Evolutionary conservation across 1,284 basidiomycete genomes (phyloP).

Genomic region (Pisolithus thermaeus): DNA sequence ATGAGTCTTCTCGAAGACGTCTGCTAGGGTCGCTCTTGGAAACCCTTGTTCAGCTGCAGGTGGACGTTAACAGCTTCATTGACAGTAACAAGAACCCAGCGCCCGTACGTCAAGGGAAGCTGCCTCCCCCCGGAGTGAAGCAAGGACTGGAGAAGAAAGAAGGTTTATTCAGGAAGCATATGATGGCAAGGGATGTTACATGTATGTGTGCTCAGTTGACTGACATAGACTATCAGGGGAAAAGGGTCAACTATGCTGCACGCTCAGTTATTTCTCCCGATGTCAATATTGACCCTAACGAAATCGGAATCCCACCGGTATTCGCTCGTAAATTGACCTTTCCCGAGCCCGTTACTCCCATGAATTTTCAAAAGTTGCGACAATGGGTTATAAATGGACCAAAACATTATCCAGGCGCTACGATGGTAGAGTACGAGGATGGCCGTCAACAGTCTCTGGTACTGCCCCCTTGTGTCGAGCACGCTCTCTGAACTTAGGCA

Average conservation of each 20-base stretch:
- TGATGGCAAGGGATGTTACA: conserved; percentile 71
- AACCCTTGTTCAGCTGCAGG: conserved; percentile 83
- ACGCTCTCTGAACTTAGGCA: conserved; percentile 1
- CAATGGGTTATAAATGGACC: conserved; percentile 93
- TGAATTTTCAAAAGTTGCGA: conserved; percentile 87
- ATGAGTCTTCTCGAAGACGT: conserved; percentile 53
- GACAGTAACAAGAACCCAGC: conserved; percentile 96
- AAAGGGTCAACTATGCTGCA: conserved; percentile 99
- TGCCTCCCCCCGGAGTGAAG: conserved; percentile 95
- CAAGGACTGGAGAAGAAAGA: conserved; percentile 99
- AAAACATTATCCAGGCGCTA: conserved; percentile 87
- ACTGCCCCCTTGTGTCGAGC: conserved; percentile 14
- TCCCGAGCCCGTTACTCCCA: conserved; percentile 92
- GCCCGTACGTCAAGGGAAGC: conserved; percentile 78
- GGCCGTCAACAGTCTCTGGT: conserved; percentile 82
- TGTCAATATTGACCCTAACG: conserved; percentile 98
- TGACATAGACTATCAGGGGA: conserved; percentile 59
- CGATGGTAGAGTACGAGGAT: conserved; percentile 94
- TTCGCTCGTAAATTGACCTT: conserved; percentile 97
- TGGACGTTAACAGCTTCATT: conserved; percentile 96
- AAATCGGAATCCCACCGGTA: conserved; percentile 97
- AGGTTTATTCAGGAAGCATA: conserved; percentile 96
- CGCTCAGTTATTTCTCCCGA: conserved; percentile 99
- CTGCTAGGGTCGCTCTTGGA: conserved; percentile 75
- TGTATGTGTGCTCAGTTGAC: conserved; percentile 1